Base-by-base conservation (phyloP, 2,329 filamentous ascomycete genomes). In the Sporothrix schenckii region DNA sequence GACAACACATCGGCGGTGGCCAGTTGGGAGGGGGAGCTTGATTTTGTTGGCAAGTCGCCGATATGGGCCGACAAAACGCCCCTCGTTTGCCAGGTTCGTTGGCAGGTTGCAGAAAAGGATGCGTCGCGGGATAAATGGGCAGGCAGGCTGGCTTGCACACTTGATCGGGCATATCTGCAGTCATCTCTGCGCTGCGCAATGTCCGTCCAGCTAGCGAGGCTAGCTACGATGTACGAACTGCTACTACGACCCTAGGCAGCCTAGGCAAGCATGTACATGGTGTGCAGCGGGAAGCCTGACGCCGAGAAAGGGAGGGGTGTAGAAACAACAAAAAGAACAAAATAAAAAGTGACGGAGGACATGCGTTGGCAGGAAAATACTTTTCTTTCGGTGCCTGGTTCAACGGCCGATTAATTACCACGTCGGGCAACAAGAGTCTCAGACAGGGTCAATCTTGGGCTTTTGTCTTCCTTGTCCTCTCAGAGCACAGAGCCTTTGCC, bases 151-250 rank as follows among this genome's bases (percentile, higher is more conserved):
- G 52, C 7, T 27, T 24, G 19, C 34, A 54, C 7, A 19, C 16
- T 13, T 13, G 66, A 63, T 73, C 69, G 71, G 71, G 70, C 70
- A 70, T 58, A 70, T 72, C 69, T 70, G 71, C 71, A 71, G 70
- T 61, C 58, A 19, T 16, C 44, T 50, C 19, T 50, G 50, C 69
- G 24, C 50, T 47, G 50, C 11, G 11, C 44, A 44, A 44, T 44
- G 58, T 63, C 34, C 39, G 24, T 24, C 24, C 24, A 24, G 24
- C 24, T 24, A 24, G 24, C 24, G 24, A 24, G 27, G 41, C 58
- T 9, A 27, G 13, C 52, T 34, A 39, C n/a, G n/a, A n/a, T n/a
- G n/a, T n/a, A n/a, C 16, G 30, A 58, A 39, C 54, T 58, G 30
- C 30, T n/a, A 58, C 30, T 34, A n/a, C 54, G 27, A 34, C 53